phyloP scores from a whole-genome alignment of 1,139 yeast species.

The Eremothecium gossypii region DNA sequence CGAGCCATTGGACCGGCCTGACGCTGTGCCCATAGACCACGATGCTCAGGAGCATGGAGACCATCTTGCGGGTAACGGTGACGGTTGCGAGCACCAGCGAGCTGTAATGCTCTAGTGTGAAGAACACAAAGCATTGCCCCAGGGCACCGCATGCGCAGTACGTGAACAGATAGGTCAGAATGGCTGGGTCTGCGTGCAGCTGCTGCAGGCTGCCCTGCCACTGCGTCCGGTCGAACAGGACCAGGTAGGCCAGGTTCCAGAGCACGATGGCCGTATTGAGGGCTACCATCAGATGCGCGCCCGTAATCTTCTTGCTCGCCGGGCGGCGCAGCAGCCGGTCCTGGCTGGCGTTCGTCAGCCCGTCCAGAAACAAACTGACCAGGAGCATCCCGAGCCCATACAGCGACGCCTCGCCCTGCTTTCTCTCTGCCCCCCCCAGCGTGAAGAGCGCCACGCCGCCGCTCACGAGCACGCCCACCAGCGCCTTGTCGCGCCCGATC shows the following conservation, averaged over 20 bases:
- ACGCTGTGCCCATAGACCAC: slow-evolving; percentile 72
- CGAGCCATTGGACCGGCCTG: slow-evolving; percentile 59
- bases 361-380: slow-evolving; percentile 70
- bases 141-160: slow-evolving; percentile 79
- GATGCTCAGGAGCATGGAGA: slow-evolving; percentile 86
- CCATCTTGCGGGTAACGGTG: slow-evolving; percentile 92
- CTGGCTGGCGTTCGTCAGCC: slow-evolving; percentile 87
- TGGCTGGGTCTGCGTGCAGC: slow-evolving; percentile 38
- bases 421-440: slow-evolving; percentile 26
- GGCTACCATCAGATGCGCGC: slow-evolving; percentile 82
- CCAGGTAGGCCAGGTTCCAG: slow-evolving; percentile 37
- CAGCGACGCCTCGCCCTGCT: slow-evolving; percentile 29
- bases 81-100: slow-evolving; percentile 81
- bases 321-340: slow-evolving; percentile 64
- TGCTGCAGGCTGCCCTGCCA: slow-evolving; percentile 11
- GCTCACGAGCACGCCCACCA: slow-evolving; percentile 70
- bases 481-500: slow-evolving; percentile 68
- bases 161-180: slow-evolving; percentile 48
- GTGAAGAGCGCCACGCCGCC: slow-evolving; percentile 77
- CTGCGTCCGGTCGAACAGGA: slow-evolving; percentile 19
- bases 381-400: slow-evolving; percentile 52
- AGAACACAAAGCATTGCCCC: slow-evolving; percentile 87
- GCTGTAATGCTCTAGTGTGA: slow-evolving; percentile 75
- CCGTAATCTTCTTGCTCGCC: slow-evolving; percentile 57
- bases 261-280: slow-evolving; percentile 42